Base-by-base conservation (phyloP, 129 eudicot genomes). In the Gnaphalium uliginosum region DNA sequence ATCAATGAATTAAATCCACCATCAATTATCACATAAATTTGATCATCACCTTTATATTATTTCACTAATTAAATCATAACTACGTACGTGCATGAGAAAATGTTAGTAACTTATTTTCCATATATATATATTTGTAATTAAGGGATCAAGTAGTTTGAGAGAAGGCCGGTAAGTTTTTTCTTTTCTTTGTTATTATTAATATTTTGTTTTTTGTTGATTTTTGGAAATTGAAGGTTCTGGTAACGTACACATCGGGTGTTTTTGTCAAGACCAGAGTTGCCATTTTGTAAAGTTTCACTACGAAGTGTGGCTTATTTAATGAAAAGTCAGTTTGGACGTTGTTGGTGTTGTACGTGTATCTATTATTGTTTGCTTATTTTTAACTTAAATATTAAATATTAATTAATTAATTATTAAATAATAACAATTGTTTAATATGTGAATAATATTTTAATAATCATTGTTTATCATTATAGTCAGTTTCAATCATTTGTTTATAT, bases 21-120 rank as follows among this genome's bases (percentile, higher is more conserved):
- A 51, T 78, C 87, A 68, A 69, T 80, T 79, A 82, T 82, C 13
- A 80, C 72, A 29, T 89, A 82, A 74, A 58, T 9, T 21, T 4
- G 30, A 53, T 21, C 4, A 18, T 39, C 30, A n/a, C 39, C 10
- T 26, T 30, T 17, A 33, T 61, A 30, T 14, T 46, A 41, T 61
- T 25, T 69, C 70, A 59, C 69, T 10, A 60, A 57, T 22, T 43
- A 60, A 61, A 60, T 69, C 37, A 33, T 77, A 67, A 33, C 8
- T 35, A 66, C 50, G 25, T 48, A n/a, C 69, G 54, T 62, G 84
- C 76, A 71, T 76, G 78, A 58, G 64, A 72, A 56, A 39, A 48
- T 14, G 29, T 54, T 62, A 68, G 23, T 58, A 58, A 17, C 60
- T 48, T 32, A 30, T 22, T 22, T 33, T 69, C 54, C 48, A 37